These are phyloP conservation scores for Fusarium odoratissimum DNA, from an alignment of 2,329 filamentous ascomycete species.

Conservation along the genomic window DNA sequence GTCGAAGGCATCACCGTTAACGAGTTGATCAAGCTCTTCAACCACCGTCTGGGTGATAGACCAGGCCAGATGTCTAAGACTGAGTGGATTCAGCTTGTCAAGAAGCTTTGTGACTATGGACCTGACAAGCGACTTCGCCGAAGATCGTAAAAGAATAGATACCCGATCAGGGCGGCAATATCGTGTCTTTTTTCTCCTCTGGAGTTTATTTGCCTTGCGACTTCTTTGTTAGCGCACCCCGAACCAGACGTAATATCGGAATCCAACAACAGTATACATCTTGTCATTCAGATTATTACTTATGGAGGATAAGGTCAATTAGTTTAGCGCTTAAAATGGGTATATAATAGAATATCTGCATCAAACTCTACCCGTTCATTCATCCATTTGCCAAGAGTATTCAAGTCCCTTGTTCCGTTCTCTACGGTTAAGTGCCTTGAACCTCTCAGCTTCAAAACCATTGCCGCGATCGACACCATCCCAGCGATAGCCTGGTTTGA, in stretches of 20 bases:
- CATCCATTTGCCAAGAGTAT: slow-evolving; percentile 97
- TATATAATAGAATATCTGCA: slow-evolving; percentile 39
- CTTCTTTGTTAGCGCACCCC: background rate
- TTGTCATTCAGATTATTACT: background rate
- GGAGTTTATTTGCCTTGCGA: slow-evolving; percentile 8
- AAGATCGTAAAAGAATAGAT: slow-evolving; percentile 47
- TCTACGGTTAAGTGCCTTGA: slow-evolving; percentile 84
- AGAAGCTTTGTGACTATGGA: slow-evolving; percentile 64
- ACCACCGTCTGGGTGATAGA: slow-evolving; percentile 62
- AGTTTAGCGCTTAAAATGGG: slow-evolving; percentile 33
- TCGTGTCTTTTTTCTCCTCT: background rate
- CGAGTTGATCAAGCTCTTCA: slow-evolving; percentile 65
- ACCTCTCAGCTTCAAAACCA: slow-evolving; percentile 93
- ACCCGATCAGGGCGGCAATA: slow-evolving; percentile 3
- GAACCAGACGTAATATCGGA: background rate
- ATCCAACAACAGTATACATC: background rate
- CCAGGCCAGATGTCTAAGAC: slow-evolving; percentile 63
- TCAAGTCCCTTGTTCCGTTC: slow-evolving; percentile 82
- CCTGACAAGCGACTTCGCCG: slow-evolving; percentile 64
- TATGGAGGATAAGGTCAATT: background rate
- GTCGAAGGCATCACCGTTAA: slow-evolving; percentile 66
- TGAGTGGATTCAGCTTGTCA: slow-evolving; percentile 71
- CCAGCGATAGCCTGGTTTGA: slow-evolving; percentile 92
- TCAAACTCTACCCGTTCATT: slow-evolving; percentile 59
- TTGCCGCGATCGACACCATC: slow-evolving; percentile 95